Evolutionary conservation across 2,329 filamentous ascomycete genomes (phyloP).

Genomic region (Fonsecaea multimorphosa): DNA sequence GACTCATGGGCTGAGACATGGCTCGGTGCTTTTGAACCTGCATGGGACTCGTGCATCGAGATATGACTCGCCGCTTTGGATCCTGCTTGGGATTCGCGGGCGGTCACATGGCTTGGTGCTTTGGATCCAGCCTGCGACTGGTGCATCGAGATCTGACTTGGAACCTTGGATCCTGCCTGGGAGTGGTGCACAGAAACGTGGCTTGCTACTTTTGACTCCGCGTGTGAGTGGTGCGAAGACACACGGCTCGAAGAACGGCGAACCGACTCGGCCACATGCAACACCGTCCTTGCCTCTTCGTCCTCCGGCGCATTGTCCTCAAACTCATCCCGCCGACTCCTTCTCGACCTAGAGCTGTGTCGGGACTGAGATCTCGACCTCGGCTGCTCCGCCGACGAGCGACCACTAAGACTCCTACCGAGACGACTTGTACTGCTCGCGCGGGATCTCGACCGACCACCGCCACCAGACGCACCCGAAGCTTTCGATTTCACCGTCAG

Average conservation of each 20-base stretch:
- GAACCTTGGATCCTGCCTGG: not conserved
- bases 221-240: not conserved
- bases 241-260: slow-evolving; percentile 1
- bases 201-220: slow-evolving; percentile 6
- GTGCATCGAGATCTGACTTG: not conserved
- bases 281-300: slow-evolving; percentile 25
- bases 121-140: slow-evolving; percentile 16
- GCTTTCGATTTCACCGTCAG: slow-evolving; percentile 32
- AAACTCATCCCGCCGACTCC: slow-evolving; percentile 28
- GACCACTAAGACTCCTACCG: slow-evolving; percentile 14
- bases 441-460: slow-evolving; percentile 20
- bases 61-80: not conserved
- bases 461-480: slow-evolving; percentile 4
- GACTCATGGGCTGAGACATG: slow-evolving; percentile 7
- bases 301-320: slow-evolving; percentile 22
- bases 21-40: slow-evolving; percentile 9
- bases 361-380: slow-evolving; percentile 25
- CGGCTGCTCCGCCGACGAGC: slow-evolving; percentile 1
- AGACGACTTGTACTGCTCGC: slow-evolving; percentile 14
- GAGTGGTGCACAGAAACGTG: slow-evolving; percentile 6
- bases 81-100: not conserved
- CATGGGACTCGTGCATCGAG: slow-evolving; percentile 6
- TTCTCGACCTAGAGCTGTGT: slow-evolving; percentile 17
- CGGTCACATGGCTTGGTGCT: slow-evolving; percentile 8
- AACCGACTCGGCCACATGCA: slow-evolving; percentile 23